Evolutionary conservation across 805 yeast genomes (phyloP), one percentile per base, ranked within the genome.

Genomic region (Zygosaccharomyces bisporus): DNA sequence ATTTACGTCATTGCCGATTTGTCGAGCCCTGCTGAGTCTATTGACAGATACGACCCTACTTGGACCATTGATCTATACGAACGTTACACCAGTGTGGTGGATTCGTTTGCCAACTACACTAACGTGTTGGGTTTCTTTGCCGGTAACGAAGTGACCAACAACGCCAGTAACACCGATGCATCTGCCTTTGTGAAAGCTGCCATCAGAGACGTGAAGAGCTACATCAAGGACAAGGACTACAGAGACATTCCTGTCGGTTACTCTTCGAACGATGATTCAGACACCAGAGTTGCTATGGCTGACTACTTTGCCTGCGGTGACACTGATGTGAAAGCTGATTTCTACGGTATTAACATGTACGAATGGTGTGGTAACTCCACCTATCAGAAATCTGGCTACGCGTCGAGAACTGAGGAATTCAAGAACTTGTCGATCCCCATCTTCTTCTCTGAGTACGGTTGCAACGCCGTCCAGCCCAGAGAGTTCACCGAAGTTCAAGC

Each of bases 261-360:
- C 73, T 81, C 90, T 41, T 81, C 91, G 39, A 83, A 83, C 59
- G 91, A 85, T 66, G 90, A 84, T 62, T 61, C 74, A 30, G 73
- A 70, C 10, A 83, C 84, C 48, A 77, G 91, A 72, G 78, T 77
- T 40, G 56, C 71, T 35, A 71, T 83, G 56, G 90, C 90, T 46
- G 86, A 82, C 55, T 85, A 81, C 68, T 85, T 85, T 56, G 75
- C 81, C 34, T 85, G 93, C 72, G 91, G 91, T 67, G 78, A 73
- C 49, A 70, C 63, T 6, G 81, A 74, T 44, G 81, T 63, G 16
- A 72, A 72, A 54, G 89, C 88, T 48, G 93, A 85, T 66, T 85
- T 85, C 74, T 85, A 83, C 64, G 93, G 93, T 75, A 81, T 84
- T 64, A 85, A 85, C 76, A 83, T 83, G 88, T 85, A 85, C 72